A percentile compares a stretch with the other conserved stretches of the same genome.
phyloP scores from a whole-genome alignment of 2,329 filamentous ascomycete species.

The Fusarium fujikuroi region DNA sequence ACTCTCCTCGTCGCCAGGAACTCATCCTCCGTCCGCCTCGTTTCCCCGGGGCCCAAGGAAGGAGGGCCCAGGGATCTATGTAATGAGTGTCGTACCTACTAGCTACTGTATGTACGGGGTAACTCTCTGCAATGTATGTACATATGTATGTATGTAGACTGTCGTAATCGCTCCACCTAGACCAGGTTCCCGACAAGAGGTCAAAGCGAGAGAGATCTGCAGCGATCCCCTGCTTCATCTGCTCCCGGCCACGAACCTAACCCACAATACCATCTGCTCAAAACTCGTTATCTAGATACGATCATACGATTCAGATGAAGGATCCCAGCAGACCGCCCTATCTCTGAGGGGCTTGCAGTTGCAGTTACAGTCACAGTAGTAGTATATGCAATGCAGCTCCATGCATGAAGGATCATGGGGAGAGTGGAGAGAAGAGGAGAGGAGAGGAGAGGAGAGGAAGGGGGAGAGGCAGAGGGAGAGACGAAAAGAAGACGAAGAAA shows the following conservation, averaged over 20 bases:
- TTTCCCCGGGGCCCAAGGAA: background rate
- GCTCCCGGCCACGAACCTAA: background rate
- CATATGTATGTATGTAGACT: background rate
- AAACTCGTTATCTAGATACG: conserved; percentile 24
- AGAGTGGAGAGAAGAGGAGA: background rate
- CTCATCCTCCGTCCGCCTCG: background rate
- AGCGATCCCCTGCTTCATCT: conserved; percentile 4
- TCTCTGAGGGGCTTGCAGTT: conserved; percentile 1
- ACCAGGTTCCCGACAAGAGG: background rate
- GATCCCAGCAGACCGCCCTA: conserved; percentile 18
- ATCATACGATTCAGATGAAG: conserved; percentile 7
- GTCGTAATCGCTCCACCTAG: background rate
- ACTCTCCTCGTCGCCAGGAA: background rate
- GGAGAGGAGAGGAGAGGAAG: background rate
- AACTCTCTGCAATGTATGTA: background rate
- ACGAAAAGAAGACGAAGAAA: background rate
- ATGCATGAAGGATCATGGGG: background rate
- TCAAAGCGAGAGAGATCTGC: conserved; percentile 36
- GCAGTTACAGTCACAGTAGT: background rate
- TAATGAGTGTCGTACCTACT: background rate
- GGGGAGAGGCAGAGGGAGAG: background rate
- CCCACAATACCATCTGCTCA: conserved; percentile 4
- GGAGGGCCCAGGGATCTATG: background rate
- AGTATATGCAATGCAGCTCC: background rate
- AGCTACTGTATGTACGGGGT: too few relatives aligned